Base-by-base conservation (phyloP, 768 basidiomycete genomes). In the Boletus rubroflammeus region DNA sequence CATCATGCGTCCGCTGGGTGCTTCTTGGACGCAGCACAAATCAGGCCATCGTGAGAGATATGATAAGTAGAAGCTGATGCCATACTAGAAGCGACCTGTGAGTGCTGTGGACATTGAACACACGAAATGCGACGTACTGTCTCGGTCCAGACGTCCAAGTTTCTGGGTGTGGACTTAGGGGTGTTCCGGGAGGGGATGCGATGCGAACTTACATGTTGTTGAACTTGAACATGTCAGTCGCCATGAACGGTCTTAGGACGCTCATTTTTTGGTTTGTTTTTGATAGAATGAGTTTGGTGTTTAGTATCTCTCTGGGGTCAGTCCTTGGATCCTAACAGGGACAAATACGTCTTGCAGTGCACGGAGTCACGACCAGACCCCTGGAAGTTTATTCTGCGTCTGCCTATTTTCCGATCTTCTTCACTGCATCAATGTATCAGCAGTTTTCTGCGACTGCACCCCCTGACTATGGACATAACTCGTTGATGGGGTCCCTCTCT, bases 141-240 rank as follows among this genome's bases (percentile, higher is more conserved):
- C 73, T 98, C 96, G 42, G 97, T 98, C 93, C 93, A 98, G 42
- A 94, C 77, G 70, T 98, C 96, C 65, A 96, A 74, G 72, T 99
- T 98, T 56, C 92, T 93, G 70, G 1, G 47, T 7, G 43, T 52
- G 54, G 29, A 13, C 38, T 66, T 51, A 59, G 41, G 55, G n/a
- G 49, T 4, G 45, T 40, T 19, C 2, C n/a, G 21, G 21, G 8
- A 25, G 23, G 46, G 32, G 19, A 31, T 10, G 19, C 23, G 14
- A 17, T 35, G 3, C 3, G 41, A 3, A 74, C 84, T 57, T 63
- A 89, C 91, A 96, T 81, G 66, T 90, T 90, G 67, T 97, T 97
- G 75, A 95, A 96, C 62, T 82, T 87, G 77, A 96, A 91, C 73
- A 96, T 80, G 71, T 98, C 94, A 0, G 85, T 83, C 11, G 93